phyloP scores from a whole-genome alignment of 441 rosid species.

The Rhodomyrtus psidioides region DNA sequence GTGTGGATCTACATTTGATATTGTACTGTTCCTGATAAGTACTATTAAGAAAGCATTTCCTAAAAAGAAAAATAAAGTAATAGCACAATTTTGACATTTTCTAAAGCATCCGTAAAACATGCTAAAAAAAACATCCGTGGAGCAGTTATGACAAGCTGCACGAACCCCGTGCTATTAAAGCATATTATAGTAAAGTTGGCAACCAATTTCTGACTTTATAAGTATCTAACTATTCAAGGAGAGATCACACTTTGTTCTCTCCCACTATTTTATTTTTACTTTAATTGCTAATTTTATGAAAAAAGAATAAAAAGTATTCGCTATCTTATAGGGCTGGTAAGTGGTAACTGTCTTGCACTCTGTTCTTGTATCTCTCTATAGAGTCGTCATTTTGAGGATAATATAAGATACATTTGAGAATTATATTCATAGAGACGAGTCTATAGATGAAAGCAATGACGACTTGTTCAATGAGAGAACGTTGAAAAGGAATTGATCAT shows the following conservation, averaged over 20 bases:
- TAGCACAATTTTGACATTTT: background rate
- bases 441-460: too few species aligned
- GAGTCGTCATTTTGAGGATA: too few species aligned
- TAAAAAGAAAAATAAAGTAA: background rate
- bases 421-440: too few species aligned
- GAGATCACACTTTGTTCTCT: background rate
- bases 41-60: background rate
- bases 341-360: background rate
- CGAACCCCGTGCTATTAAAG: background rate
- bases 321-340: background rate
- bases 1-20: too few species aligned
- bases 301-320: background rate
- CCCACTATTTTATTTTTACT: background rate
- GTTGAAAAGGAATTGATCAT: too few species aligned
- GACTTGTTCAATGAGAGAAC: too few species aligned
- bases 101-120: background rate
- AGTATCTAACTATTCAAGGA: background rate
- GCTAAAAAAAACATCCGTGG: too few species aligned
- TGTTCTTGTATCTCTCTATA: background rate
- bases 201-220: background rate
- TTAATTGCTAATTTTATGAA: background rate
- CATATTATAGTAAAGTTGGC: background rate
- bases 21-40: too few species aligned
- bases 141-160: background rate
- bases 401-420: too few species aligned